Conservation (phyloP, 176 grass and related monocot species). For the Paspalum vaginatum region DNA sequence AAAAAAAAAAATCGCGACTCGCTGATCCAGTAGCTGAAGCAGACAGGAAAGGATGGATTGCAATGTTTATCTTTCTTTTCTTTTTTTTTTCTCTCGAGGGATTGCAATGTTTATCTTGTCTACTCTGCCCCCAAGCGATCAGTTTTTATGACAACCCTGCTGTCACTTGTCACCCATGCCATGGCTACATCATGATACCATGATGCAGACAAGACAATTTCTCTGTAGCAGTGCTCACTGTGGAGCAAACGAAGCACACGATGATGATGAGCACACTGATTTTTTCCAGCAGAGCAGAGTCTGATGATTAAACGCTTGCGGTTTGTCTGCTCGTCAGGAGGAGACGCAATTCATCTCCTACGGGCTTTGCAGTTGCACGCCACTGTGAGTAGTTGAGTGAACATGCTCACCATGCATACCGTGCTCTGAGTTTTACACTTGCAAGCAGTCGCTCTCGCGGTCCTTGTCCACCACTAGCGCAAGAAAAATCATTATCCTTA, state of each 20-base stretch:
- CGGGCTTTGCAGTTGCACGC: too few species aligned
- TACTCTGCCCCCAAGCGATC: not conserved
- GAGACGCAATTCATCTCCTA: too few species aligned
- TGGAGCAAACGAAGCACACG: not conserved
- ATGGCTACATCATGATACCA: not conserved
- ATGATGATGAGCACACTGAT: not conserved
- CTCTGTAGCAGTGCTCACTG: not conserved
- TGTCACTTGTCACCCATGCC: not conserved
- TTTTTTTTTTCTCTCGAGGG: not conserved
- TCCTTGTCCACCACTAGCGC: constrained; percentile 13
- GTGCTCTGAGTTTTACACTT: not conserved
- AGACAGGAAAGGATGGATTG: not conserved
- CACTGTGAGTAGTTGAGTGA: not conserved
- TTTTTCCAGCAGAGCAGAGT: not conserved
- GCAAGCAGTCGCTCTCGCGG: constrained; percentile 5
- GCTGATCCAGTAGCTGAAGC: not conserved
- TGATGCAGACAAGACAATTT: not conserved
- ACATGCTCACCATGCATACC: not conserved
- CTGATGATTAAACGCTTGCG: not conserved
- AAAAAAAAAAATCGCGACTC: not conserved
- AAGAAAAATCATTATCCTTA: not conserved
- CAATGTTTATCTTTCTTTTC: not conserved
- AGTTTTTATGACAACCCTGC: not conserved
- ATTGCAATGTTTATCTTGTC: constrained; percentile 14
- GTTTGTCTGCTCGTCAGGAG: too few species aligned